phyloP scores from a whole-genome alignment of 305 asterid species.

The Rubia tinctorum region DNA sequence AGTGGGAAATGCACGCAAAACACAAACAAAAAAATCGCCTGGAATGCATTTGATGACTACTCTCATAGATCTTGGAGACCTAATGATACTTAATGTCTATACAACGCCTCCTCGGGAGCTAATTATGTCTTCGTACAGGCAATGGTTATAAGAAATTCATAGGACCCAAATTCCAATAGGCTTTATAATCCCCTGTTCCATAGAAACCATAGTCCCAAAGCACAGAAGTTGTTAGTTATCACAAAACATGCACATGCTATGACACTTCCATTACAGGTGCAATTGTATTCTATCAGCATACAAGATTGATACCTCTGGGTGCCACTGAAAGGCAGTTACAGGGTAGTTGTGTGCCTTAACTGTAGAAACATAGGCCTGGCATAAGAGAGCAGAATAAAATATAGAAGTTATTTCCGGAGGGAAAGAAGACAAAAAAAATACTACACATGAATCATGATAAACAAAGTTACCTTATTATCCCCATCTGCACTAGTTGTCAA shows the following conservation, averaged over 20 bases:
- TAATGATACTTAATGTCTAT: background rate
- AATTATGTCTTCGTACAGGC: background rate
- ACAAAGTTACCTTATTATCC: slow-evolving; percentile 53
- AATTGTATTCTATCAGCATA: slow-evolving; percentile 1
- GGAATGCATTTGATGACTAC: background rate
- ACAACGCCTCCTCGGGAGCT: background rate
- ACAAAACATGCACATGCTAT: background rate
- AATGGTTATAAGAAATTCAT: background rate
- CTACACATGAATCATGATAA: background rate
- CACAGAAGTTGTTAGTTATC: background rate
- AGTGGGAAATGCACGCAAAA: background rate
- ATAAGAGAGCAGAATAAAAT: slow-evolving; percentile 2
- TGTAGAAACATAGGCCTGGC: slow-evolving; percentile 85
- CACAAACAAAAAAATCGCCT: too few species aligned
- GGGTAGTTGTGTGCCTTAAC: slow-evolving; percentile 72
- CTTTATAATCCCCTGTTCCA: background rate
- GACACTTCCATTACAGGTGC: background rate
- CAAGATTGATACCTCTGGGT: slow-evolving; percentile 68
- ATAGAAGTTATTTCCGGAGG: background rate
- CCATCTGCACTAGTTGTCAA: slow-evolving; percentile 76
- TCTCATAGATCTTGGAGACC: background rate
- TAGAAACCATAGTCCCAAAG: background rate
- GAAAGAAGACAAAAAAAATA: background rate
- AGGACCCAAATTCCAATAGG: background rate
- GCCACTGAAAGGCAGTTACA: slow-evolving; percentile 93